Percentiles rank a stretch among this genome's conserved stretches.
phyloP scores from a whole-genome alignment of 441 rosid species.

The Pelargonium myrrhifolium region DNA sequence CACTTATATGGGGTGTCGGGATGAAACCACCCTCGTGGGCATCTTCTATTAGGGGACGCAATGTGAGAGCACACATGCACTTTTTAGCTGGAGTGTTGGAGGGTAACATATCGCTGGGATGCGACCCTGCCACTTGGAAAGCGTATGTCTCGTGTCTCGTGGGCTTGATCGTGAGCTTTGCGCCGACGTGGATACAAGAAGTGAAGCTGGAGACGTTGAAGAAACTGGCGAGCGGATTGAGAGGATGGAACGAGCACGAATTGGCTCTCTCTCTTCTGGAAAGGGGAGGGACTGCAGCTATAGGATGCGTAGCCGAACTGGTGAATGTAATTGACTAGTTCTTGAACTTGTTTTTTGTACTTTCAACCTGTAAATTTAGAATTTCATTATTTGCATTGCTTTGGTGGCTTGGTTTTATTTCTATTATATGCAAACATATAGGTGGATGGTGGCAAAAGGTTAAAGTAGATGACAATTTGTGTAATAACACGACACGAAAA shows the following conservation, averaged over 20 bases:
- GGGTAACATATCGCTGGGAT: slow-evolving; percentile 40
- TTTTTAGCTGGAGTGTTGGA: slow-evolving; percentile 43
- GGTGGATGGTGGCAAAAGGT: too few species aligned
- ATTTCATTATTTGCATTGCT: background rate
- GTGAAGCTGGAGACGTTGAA: slow-evolving; percentile 41
- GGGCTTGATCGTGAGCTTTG: slow-evolving; percentile 37
- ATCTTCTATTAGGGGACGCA: slow-evolving; percentile 21
- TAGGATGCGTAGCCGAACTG: slow-evolving; percentile 34
- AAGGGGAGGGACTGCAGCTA: slow-evolving; percentile 44
- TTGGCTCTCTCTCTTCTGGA: slow-evolving; percentile 53
- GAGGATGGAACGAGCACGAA: slow-evolving; percentile 45
- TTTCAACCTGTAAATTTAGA: background rate
- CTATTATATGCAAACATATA: too few species aligned
- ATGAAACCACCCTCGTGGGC: slow-evolving; percentile 26
- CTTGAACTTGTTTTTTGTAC: background rate
- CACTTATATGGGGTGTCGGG: slow-evolving; percentile 35
- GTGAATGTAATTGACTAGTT: slow-evolving; percentile 16
- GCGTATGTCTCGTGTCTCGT: slow-evolving; percentile 47
- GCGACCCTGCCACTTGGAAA: slow-evolving; percentile 52
- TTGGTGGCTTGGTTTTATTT: background rate
- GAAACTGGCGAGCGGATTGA: slow-evolving; percentile 42
- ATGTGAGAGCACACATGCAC: slow-evolving; percentile 39
- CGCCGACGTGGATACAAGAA: slow-evolving; percentile 46
- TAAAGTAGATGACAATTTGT: too few species aligned
- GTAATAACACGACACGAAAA: too few species aligned